Evolutionary conservation across 768 basidiomycete genomes (phyloP), one percentile per base, ranked within the genome.

Genomic region (Filobasidium floriforme): DNA sequence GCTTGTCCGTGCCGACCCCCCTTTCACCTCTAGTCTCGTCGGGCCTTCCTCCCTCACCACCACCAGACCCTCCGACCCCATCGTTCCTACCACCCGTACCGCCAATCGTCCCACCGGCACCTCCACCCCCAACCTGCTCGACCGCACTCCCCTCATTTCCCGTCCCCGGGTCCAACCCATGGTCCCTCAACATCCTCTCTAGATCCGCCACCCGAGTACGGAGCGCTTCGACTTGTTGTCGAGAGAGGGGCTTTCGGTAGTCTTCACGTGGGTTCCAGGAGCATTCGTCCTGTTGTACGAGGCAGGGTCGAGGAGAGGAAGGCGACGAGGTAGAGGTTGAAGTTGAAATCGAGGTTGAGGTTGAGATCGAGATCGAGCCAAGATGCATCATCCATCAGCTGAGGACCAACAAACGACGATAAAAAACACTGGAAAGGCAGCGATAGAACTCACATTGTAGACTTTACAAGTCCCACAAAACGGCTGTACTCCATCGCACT

Each of bases 401-500:
- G n/a, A n/a, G n/a, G n/a, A n/a, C n/a, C n/a, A n/a, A n/a, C n/a
- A n/a, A n/a, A n/a, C n/a, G n/a, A n/a, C n/a, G n/a, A n/a, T n/a
- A n/a, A n/a, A n/a, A n/a, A n/a, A n/a, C n/a, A n/a, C n/a, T n/a
- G n/a, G n/a, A n/a, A n/a, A n/a, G 24, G 24, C 2, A 57, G 15
- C 7, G 54, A 57, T 6, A 37, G 10, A 14, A 70, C 72, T 63
- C 70, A 73, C 75, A 26, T 73, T 74, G 65, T 72, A 75, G 15
- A 69, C 71, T 37, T 59, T 59, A 54, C 75, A 77, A 1, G 75
- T 77, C 14, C 70, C 66, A 62, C 75, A 77, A 1, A 66, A 64
- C 0, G 75, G 75, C 49, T 65, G 66, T 1, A 71, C 32, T 22
- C 75, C 75, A 66, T 75, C 74, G 61, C 75, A 77, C 59, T 73